A percentile compares a stretch with the other conserved stretches of the same genome.
These are phyloP conservation scores for Plasmodium coatneyi DNA, from an alignment of 169 alveolate genomes.

Conservation along the genomic window DNA sequence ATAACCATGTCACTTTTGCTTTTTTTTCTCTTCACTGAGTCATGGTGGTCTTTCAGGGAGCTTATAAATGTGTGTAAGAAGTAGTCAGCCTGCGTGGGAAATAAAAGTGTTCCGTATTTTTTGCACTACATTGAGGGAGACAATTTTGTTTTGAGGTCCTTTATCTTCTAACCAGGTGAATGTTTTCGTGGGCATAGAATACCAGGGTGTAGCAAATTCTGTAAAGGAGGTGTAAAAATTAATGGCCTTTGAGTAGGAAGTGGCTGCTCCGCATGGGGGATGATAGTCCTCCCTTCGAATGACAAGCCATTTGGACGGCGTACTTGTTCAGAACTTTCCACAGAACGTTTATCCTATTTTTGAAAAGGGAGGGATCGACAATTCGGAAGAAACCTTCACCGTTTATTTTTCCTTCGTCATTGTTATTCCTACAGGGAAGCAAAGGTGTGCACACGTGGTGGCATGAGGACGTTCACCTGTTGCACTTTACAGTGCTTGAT, in stretches of 20 bases:
- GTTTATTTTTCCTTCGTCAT: conserved; percentile 33
- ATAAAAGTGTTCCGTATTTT: background rate
- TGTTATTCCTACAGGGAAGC: background rate
- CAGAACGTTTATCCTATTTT: conserved; percentile 44
- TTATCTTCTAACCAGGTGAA: conserved; percentile 40
- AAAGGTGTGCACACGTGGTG: background rate
- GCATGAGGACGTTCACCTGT: background rate
- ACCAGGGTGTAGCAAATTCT: conserved; percentile 53
- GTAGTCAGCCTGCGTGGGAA: conserved; percentile 27
- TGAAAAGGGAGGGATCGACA: conserved; percentile 16
- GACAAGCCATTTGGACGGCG: background rate
- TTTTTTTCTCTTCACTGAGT: background rate
- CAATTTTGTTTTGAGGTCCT: background rate
- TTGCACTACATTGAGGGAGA: background rate
- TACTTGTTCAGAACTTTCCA: conserved; percentile 70
- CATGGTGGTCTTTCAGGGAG: conserved; percentile 9
- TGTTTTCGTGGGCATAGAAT: conserved; percentile 30
- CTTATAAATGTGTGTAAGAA: conserved; percentile 25
- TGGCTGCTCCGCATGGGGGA: background rate
- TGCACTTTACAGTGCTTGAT: background rate
- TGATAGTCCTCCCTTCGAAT: background rate
- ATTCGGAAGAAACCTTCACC: conserved; percentile 51
- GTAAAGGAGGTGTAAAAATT: background rate
- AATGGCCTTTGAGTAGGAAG: background rate
- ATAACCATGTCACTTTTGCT: conserved; percentile 12